Base-by-base conservation (phyloP, 208 protist genomes). In the Trypanosoma vivax region DNA sequence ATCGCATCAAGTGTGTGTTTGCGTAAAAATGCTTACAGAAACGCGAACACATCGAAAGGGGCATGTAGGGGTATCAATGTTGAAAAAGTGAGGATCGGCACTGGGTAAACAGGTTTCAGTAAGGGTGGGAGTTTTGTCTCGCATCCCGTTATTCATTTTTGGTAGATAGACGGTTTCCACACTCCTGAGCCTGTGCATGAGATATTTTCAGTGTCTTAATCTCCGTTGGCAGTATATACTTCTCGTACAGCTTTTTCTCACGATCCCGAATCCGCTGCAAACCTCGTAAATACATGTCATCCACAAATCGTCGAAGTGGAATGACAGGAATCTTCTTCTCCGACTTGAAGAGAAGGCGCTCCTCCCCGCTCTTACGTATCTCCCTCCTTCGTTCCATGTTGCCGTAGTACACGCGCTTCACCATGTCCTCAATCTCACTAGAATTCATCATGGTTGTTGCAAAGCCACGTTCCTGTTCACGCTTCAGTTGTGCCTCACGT, bases 251-350 rank as follows among this genome's bases (percentile, higher is more conserved):
- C 11, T 70, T 69, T 54, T 79, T n/a, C 48, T 83, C 74, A n/a
- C 70, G 88, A 6, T 84, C 70, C 52, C 84, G 78, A 48, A 82
- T 67, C 9, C 65, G 52, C 39, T 88, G 62, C 9, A 91, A 61
- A 1, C 70, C 61, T 28, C 79, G 66, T 14, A 61, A 29, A 63
- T 91, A 91, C 79, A 91, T 87, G 46, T 83, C 73, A 50, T 88
- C 67, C 18, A 86, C 77, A 68, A 79, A 86, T 19, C 57, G 66
- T 14, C 76, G 60, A 0, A 86, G 60, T n/a, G 71, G 61, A 6
- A 88, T 60, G 6, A 33, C 40, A 18, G 42, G 55, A 28, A 47
- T 52, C 2, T 23, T 50, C 13, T 60, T 70, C 50, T 28, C 30
- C 3, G 55, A 48, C 13, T 77, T 64, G 46, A 60, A 74, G 16